Percentiles rank a stretch among this genome's conserved stretches.
Evolutionary conservation across 1,284 basidiomycete genomes (phyloP).

Genomic region (Takashimella koratensis): DNA sequence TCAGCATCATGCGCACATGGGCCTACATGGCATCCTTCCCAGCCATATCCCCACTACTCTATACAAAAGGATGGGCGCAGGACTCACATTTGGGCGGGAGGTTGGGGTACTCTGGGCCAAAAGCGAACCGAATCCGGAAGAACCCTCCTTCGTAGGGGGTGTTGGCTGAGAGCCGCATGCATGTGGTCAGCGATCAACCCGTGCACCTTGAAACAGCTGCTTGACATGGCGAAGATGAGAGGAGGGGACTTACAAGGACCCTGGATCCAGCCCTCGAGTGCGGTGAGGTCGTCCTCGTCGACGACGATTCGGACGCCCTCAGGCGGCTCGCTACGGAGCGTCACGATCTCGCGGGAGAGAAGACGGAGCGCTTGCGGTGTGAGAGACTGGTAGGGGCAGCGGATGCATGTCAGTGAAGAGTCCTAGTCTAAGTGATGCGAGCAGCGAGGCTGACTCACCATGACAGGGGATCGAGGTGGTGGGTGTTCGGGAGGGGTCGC

Average conservation of each 20-base stretch:
- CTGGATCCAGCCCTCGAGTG: constrained; percentile 45
- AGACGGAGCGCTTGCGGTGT: constrained; percentile 50
- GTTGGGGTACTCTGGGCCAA: constrained; percentile 79
- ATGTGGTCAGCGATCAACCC: not conserved
- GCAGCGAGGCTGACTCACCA: no score
- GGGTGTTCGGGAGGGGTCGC: no score
- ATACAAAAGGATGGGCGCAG: not conserved
- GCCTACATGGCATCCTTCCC: no score
- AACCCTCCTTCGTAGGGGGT: constrained; percentile 91
- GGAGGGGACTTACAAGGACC: constrained; percentile 39
- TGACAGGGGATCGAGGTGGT: no score
- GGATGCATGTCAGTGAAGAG: not conserved
- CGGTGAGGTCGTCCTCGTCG: constrained; percentile 64
- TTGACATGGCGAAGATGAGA: not conserved
- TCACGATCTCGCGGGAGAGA: constrained; percentile 74
- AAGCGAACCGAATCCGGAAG: constrained; percentile 80
- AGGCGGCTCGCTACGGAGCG: constrained; percentile 72
- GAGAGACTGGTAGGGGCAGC: constrained; percentile 50
- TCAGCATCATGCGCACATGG: no score
- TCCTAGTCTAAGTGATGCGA: no score
- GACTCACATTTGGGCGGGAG: constrained; percentile 83
- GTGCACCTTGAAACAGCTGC: not conserved
- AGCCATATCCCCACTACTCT: no score
- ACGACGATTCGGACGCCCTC: constrained; percentile 82
- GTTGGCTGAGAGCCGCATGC: constrained; percentile 57